Evolutionary conservation across 2,329 filamentous ascomycete species (phyloP), one percentile per base, ranked within the genome.

Genomic region (Trichoderma lentiforme): DNA sequence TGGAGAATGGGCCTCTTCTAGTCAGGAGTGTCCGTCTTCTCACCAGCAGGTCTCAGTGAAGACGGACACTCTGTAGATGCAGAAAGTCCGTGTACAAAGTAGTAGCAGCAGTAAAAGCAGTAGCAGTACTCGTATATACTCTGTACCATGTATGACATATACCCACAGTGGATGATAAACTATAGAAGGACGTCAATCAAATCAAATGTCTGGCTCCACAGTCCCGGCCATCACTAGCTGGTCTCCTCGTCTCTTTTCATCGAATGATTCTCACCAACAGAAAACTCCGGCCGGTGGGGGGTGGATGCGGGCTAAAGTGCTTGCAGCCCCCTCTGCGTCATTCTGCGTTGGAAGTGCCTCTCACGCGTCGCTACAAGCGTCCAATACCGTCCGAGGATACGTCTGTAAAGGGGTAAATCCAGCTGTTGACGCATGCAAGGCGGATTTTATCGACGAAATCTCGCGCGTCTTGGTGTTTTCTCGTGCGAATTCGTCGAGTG

Each of bases 141-240:
- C n/a, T 56, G 34, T 66, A 66, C 28, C 47, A 26, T 56, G 43
- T 66, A 66, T 36, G 63, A 66, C 63, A 66, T 66, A 56, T 66
- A 36, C 63, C 63, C 63, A 66, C 21, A 56, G 9, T 24, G 32
- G 21, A 56, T 24, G 63, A 56, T 53, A 51, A 6, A 9, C 3
- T 56, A 66, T 66, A 66, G 47, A 66, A 53, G n/a, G 47, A 24
- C 5, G 21, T 53, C n/a, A 47, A 65, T 30, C 21, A 36, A 51
- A 18, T 60, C 61, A 53, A 65, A 65, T 34, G 30, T 26, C 18
- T n/a, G 28, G 43, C 62, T 65, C 62, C 62, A 65, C 62, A 65
- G 47, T 53, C 47, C 6, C 47, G 5, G n/a, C 43, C 43, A 51
- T 51, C 6, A 8, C 43, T 47, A 47, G 43, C 0, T 34, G 5